Percentiles rank a stretch among this genome's conserved stretches.
phyloP scores from a whole-genome alignment of 805 yeast species.

The Kodamaea kakaduensis region DNA sequence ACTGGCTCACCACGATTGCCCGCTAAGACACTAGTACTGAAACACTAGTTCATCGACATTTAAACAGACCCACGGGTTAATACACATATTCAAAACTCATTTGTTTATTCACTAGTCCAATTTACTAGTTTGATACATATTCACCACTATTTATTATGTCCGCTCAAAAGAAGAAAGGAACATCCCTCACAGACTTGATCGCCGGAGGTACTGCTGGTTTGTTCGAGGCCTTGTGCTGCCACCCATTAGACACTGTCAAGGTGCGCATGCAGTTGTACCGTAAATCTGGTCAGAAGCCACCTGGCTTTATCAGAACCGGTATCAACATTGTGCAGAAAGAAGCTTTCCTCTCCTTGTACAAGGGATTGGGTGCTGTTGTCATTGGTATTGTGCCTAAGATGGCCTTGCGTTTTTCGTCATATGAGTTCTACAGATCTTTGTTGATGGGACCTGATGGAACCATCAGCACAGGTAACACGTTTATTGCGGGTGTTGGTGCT shows the following conservation, averaged over 20 bases:
- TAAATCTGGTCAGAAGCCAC: constrained; percentile 68
- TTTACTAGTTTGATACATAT: background rate
- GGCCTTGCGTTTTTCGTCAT: constrained; percentile 95
- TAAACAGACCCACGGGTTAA: no score
- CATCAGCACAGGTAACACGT: constrained; percentile 70
- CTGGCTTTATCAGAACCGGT: constrained; percentile 86
- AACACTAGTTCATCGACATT: constrained; percentile 2
- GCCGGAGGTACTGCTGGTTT: constrained; percentile 98
- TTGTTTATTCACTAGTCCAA: no score
- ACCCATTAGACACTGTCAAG: constrained; percentile 96
- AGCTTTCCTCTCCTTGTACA: constrained; percentile 80
- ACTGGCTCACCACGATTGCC: no score
- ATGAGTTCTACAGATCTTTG: constrained; percentile 77
- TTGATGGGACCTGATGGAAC: constrained; percentile 61
- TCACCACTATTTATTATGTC: constrained; percentile 8
- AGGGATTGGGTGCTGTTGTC: constrained; percentile 95
- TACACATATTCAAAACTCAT: no score
- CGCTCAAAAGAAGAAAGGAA: constrained; percentile 28
- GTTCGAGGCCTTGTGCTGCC: constrained; percentile 96
- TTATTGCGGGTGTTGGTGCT: constrained; percentile 93
- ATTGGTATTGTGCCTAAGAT: constrained; percentile 97
- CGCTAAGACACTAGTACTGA: no score
- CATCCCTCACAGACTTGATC: constrained; percentile 58
- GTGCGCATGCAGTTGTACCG: constrained; percentile 93
- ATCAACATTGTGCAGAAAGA: constrained; percentile 71